phyloP scores from a whole-genome alignment of 345 rosid genomes.

The Eucalyptus marginata region DNA sequence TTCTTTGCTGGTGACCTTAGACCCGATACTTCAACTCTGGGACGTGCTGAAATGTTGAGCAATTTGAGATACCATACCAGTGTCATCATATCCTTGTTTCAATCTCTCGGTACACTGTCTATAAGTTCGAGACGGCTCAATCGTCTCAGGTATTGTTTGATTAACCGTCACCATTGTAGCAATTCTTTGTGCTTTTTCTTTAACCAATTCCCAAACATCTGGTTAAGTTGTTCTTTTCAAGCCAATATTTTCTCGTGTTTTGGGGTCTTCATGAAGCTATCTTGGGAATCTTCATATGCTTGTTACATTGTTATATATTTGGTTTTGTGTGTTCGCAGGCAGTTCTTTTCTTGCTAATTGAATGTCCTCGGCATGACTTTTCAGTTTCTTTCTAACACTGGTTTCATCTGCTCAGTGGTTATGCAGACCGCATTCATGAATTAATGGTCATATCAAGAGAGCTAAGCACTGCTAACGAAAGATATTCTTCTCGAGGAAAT shows the following conservation, averaged over 20 bases:
- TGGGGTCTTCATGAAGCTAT: not conserved
- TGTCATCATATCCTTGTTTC: conserved; percentile 84
- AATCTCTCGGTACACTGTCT: conserved; percentile 89
- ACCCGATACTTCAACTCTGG: conserved; percentile 84
- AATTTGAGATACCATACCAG: conserved; percentile 98
- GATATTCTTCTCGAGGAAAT: conserved; percentile 47
- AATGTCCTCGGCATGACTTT: not conserved
- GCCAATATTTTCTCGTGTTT: not conserved
- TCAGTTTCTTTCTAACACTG: not conserved
- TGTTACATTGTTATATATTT: not conserved
- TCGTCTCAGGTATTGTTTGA: conserved; percentile 72
- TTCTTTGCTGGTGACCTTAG: conserved; percentile 88
- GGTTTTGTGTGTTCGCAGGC: not conserved
- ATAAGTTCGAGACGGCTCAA: conserved; percentile 82
- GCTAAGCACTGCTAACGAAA: conserved; percentile 49
- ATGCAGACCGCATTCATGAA: conserved; percentile 96
- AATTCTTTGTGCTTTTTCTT: not conserved
- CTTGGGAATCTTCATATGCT: not conserved
- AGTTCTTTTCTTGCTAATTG: not conserved
- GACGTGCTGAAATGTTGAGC: conserved; percentile 97
- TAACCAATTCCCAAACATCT: not conserved
- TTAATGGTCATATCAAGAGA: conserved; percentile 78
- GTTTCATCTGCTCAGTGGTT: conserved; percentile 51
- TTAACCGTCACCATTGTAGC: not conserved
- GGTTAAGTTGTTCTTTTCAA: not conserved